Percentiles rank a stretch among this genome's conserved stretches.
phyloP scores from a whole-genome alignment of 202 grass and related monocot genomes.

The Panicum virgatum region DNA sequence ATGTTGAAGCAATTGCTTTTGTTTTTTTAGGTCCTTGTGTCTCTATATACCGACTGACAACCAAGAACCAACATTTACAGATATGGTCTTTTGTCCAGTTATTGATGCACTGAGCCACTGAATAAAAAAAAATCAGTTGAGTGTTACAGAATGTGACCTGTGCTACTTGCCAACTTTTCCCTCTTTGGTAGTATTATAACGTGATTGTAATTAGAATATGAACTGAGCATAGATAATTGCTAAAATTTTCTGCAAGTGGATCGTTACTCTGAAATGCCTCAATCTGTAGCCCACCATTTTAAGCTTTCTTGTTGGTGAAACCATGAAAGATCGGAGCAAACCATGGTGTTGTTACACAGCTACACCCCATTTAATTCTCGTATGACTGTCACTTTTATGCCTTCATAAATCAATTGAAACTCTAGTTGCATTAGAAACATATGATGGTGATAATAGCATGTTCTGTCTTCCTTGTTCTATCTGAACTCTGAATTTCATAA shows the following conservation, averaged over 20 bases:
- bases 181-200: background rate
- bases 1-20: background rate
- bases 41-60: background rate
- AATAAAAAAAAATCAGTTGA: background rate
- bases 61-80: background rate
- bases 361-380: background rate
- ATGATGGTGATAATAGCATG: background rate
- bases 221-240: background rate
- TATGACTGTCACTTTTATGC: background rate
- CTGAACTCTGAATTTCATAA: slow-evolving; percentile 30
- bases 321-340: background rate
- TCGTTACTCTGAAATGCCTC: background rate
- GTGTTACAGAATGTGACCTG: background rate
- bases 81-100: background rate
- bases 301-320: background rate
- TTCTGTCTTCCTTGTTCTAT: slow-evolving; percentile 27
- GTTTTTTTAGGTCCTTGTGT: background rate
- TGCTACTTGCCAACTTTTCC: too few species aligned
- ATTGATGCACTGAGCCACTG: background rate
- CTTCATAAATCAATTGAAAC: background rate
- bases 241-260: background rate
- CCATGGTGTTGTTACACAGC: background rate
- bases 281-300: background rate
- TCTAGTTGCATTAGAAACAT: slow-evolving; percentile 8
- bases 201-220: background rate